These are phyloP conservation scores for Talaromyces sp. DNA, from an alignment of 2,329 filamentous ascomycete genomes.

Conservation along the genomic window DNA sequence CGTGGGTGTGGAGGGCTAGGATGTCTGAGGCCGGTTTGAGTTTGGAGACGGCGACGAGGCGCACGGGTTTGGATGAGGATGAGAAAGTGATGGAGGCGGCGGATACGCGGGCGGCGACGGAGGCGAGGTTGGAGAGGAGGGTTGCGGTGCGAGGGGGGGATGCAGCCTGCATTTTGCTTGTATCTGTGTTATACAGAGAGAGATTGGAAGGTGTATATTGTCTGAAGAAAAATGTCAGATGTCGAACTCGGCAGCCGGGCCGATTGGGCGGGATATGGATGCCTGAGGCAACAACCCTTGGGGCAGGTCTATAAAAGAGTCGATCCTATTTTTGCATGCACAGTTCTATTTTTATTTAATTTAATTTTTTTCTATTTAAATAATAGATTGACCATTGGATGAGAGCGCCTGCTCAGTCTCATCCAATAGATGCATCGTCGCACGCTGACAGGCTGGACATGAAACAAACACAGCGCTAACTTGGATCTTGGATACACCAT, in stretches of 20 bases:
- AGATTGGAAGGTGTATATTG: too few species aligned
- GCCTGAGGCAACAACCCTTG: not conserved
- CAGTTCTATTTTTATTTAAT: not conserved
- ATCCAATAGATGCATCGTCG: not conserved
- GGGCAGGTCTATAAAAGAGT: not conserved
- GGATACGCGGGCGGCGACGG: constrained; percentile 54
- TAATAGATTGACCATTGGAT: not conserved
- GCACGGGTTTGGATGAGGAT: constrained; percentile 34
- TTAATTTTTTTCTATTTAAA: too few species aligned
- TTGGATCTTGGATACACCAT: too few species aligned
- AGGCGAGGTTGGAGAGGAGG: constrained; percentile 57
- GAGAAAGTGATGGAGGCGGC: constrained; percentile 19
- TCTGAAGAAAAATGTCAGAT: not conserved
- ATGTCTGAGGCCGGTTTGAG: constrained; percentile 91
- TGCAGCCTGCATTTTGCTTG: constrained; percentile 13
- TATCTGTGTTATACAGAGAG: too few species aligned
- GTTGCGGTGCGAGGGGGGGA: constrained; percentile 54
- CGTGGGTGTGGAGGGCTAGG: constrained; percentile 62
- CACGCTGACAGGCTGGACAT: not conserved
- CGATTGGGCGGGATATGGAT: not conserved
- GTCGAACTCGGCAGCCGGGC: not conserved
- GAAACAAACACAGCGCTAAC: not conserved
- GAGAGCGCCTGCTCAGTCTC: not conserved
- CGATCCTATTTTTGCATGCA: too few species aligned
- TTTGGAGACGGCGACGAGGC: constrained; percentile 92